Percentiles rank a stretch among this genome's conserved stretches.
These are phyloP conservation scores for Dipodascus geniculatus DNA, from an alignment of 805 yeast genomes.

Conservation along the genomic window DNA sequence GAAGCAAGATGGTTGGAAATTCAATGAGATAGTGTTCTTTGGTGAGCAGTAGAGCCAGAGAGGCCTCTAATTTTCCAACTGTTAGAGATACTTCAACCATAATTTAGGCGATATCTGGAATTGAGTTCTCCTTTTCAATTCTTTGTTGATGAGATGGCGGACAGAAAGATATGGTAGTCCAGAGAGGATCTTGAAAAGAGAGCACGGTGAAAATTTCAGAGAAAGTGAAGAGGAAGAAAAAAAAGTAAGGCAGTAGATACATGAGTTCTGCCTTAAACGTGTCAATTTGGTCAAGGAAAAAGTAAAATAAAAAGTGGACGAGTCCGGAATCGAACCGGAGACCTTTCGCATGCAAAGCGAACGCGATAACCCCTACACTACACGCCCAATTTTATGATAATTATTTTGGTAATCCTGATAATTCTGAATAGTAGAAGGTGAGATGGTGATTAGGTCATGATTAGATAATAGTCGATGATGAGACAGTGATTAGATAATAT, in stretches of 20 bases:
- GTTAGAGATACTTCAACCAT: constrained; percentile 89
- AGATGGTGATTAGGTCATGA: too few relatives aligned
- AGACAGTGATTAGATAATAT: too few relatives aligned
- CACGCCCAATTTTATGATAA: neutral
- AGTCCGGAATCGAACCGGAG: constrained; percentile 2
- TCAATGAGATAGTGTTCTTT: constrained; percentile 90
- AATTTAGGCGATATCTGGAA: too few relatives aligned
- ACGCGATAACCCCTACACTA: constrained; percentile 2
- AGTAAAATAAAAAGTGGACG: neutral
- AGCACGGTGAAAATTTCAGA: neutral
- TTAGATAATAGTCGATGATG: too few relatives aligned
- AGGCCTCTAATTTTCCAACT: constrained; percentile 92
- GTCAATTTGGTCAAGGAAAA: neutral
- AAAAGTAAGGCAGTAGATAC: too few relatives aligned
- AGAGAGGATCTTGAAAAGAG: neutral
- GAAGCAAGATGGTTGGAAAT: constrained; percentile 88
- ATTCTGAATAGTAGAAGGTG: too few relatives aligned
- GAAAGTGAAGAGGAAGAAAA: neutral
- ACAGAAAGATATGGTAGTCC: neutral
- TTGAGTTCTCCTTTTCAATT: too few relatives aligned
- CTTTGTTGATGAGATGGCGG: neutral
- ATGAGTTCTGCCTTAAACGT: too few relatives aligned
- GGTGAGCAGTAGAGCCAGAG: constrained; percentile 81
- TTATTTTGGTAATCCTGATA: too few relatives aligned
- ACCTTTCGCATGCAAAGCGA: constrained; percentile 2